Base-by-base conservation (phyloP, 2,329 filamentous ascomycete genomes). In the Verticillium tricorpus region DNA sequence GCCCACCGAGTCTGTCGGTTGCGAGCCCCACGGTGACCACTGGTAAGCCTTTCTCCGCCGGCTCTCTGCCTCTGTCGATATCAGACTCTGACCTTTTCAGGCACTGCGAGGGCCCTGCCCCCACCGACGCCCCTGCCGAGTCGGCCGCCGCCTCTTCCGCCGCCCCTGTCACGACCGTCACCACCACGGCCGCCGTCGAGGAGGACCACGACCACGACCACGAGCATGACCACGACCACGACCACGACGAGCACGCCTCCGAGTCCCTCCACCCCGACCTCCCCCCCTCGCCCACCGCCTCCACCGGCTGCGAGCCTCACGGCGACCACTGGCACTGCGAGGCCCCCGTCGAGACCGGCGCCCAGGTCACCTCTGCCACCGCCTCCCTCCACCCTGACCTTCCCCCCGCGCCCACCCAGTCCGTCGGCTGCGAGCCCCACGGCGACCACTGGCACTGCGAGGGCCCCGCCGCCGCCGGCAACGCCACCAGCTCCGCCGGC, bases 21-120 rank as follows among this genome's bases (percentile, higher is more conserved):
- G 76, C 63, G 68, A 72, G 45, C 66, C 76, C 12, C 76, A 78
- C 58, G 73, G 71, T 11, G 76, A 79, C 64, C 76, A 79, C 68
- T 79, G 74, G 73, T 69, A 64, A 25, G 60, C 34, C 31, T 45
- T 8, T 2, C 12, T 2, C n/a, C 14, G 25, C 17, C 28, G 35
- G 8, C 28, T 28, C 55, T 25, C 9, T 17, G 1, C 5, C 55
- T 25, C 9, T 17, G 1, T 3, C n/a, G 7, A 6, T 22, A 22
- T 32, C 50, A 6, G 14, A 39, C 31, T 15, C 60, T 63, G 31
- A 63, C 35, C 8, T 17, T 37, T 37, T 34, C 17, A 15, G 61
- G 64, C 63, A 66, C 40, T 66, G 64, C 60, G 64, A 66, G 5
- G 63, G 56, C 12, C 57, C 62, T 19, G 39, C 52, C 1, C 59